These are phyloP conservation scores for Caloboletus firmus DNA, from an alignment of 1,284 basidiomycete species.

Conservation along the genomic window DNA sequence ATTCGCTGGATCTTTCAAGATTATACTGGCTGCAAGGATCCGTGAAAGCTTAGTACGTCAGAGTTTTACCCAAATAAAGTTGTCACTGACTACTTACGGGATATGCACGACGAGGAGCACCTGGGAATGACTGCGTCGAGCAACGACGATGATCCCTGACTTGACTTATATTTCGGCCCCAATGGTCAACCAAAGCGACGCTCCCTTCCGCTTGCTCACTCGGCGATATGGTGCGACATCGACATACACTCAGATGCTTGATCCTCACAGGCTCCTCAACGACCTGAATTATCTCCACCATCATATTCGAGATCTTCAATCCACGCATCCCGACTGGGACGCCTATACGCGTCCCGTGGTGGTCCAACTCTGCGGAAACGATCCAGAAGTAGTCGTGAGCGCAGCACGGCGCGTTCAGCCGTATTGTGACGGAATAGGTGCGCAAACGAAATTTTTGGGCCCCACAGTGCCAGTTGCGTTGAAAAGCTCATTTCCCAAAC, in stretches of 20 bases:
- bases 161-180: slow-evolving; percentile 55
- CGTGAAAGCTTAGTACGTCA: no score
- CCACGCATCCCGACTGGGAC: slow-evolving; percentile 24
- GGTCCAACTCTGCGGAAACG: slow-evolving; percentile 71
- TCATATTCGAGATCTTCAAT: slow-evolving; percentile 52
- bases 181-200: slow-evolving; percentile 74
- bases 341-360: slow-evolving; percentile 51
- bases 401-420: slow-evolving; percentile 58
- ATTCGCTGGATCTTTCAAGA: slow-evolving; percentile 13
- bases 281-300: slow-evolving; percentile 62
- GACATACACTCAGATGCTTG: slow-evolving; percentile 73
- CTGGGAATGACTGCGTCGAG: background rate
- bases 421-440: slow-evolving; percentile 67
- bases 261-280: slow-evolving; percentile 54
- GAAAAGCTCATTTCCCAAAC: slow-evolving; percentile 9
- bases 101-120: slow-evolving; percentile 29
- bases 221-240: slow-evolving; percentile 59
- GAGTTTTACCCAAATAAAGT: background rate
- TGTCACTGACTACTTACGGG: background rate
- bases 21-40: background rate
- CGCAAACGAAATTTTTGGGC: background rate
- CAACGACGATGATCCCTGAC: slow-evolving; percentile 26
- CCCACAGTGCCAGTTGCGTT: background rate
- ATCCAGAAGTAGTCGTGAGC: slow-evolving; percentile 54
- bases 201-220: slow-evolving; percentile 64